Conservation (phyloP, 768 basidiomycete genomes). For the Rhodosporidiobolus sp. region DNA sequence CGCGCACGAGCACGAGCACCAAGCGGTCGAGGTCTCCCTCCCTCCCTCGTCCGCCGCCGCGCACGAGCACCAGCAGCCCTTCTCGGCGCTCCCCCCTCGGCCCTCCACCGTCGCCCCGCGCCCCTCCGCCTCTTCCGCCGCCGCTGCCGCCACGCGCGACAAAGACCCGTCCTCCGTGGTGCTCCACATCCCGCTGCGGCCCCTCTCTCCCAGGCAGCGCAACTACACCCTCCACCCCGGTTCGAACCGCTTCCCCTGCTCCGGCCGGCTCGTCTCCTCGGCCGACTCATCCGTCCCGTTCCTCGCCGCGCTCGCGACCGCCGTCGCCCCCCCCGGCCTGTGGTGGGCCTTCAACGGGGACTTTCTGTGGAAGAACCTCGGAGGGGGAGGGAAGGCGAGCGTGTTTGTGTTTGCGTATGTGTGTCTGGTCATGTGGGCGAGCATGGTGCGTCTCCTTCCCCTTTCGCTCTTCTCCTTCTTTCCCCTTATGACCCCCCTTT, state of each 20-base stretch:
- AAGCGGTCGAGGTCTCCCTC: no score
- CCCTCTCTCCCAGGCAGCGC: constrained; percentile 31
- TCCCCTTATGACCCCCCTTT: constrained; percentile 11
- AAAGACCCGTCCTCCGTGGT: not conserved
- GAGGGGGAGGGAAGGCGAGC: constrained; percentile 57
- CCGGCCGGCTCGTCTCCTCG: constrained; percentile 72
- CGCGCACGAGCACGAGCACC: no score
- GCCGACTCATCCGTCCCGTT: constrained; percentile 85
- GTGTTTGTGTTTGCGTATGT: constrained; percentile 60
- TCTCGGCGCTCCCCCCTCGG: not conserved
- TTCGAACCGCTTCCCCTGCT: constrained; percentile 69
- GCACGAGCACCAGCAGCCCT: not conserved
- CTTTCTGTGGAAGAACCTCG: constrained; percentile 81
- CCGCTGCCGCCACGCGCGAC: not conserved
- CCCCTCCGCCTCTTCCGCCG: not conserved
- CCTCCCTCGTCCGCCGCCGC: not conserved
- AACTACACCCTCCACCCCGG: constrained; percentile 68
- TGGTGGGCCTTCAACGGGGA: constrained; percentile 87
- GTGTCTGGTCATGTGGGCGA: constrained; percentile 63
- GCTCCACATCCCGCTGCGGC: not conserved
- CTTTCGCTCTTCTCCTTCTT: constrained; percentile 43
- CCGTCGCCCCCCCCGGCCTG: constrained; percentile 66
- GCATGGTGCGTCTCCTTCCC: constrained; percentile 63
- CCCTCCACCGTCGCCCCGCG: not conserved
- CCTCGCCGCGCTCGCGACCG: constrained; percentile 60